Evolutionary conservation across 2,329 filamentous ascomycete genomes (phyloP).

Genomic region (Penicillium fuscoglaucum): DNA sequence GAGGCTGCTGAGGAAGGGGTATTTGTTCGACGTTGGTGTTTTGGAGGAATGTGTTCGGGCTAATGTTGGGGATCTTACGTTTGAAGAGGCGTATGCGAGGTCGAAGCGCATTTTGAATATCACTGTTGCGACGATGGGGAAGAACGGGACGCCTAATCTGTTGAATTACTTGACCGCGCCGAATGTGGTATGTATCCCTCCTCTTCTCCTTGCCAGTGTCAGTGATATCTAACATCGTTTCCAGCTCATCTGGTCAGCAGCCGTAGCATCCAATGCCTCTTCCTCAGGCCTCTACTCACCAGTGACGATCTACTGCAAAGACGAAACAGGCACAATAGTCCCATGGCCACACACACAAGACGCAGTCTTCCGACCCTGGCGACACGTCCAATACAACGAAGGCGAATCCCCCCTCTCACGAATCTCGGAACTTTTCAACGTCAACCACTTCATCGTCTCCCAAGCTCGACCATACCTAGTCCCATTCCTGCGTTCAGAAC

Average conservation of each 20-base stretch:
- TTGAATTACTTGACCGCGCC: constrained; percentile 92
- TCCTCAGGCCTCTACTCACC: constrained; percentile 65
- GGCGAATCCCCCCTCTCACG: constrained; percentile 68
- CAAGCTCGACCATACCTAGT: constrained; percentile 88
- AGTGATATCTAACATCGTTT: constrained; percentile 5
- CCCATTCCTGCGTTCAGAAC: constrained; percentile 77
- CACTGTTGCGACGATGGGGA: constrained; percentile 74
- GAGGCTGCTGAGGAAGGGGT: constrained; percentile 73
- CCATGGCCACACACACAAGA: constrained; percentile 67
- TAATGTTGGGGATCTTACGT: constrained; percentile 86
- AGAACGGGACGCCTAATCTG: constrained; percentile 75
- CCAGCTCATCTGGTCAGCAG: constrained; percentile 60
- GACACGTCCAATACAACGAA: constrained; percentile 64
- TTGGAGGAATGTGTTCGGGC: constrained; percentile 80
- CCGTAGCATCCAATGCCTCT: constrained; percentile 44
- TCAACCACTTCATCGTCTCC: constrained; percentile 92
- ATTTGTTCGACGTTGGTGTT: constrained; percentile 78
- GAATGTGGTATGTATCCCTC: constrained; percentile 70
- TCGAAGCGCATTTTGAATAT: constrained; percentile 91
- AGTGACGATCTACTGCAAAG: constrained; percentile 73
- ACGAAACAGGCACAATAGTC: constrained; percentile 68
- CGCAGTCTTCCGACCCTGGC: constrained; percentile 68
- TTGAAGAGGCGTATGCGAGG: constrained; percentile 84
- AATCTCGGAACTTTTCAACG: constrained; percentile 81
- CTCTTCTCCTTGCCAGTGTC: background rate